Evolutionary conservation across 805 yeast species (phyloP), one percentile per base, ranked within the genome.

Genomic region (Candida krabiensis): DNA sequence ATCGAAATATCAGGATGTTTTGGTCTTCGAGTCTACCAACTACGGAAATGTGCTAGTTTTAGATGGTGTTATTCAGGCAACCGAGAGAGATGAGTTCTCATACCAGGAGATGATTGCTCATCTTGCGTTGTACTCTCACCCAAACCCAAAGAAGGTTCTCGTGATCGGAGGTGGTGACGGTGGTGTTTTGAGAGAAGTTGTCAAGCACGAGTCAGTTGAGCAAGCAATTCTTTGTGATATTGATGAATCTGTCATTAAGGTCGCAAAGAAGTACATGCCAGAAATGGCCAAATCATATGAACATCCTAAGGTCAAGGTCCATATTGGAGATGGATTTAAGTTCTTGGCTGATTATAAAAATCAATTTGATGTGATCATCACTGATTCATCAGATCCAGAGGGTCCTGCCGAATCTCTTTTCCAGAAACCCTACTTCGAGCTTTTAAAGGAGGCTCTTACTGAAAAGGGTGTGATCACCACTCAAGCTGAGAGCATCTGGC

Each of bases 91-190:
- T 58, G 99, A 91, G 70, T 91, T 87, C 66, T 79, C 97, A 19
- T 91, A 90, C 74, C 99, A 93, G 71, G 99, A 91, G 70, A 93
- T 91, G 98, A 91, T 91, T 65, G 72, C 97, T 28, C 97, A 91
- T 67, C 74, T 93, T 58, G 96, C 96, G 5, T 59, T 93, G 66
- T 86, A 83, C 77, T 80, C 93, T 37, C 98, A 93, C 69, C 90
- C 96, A 55, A 81, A 86, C 70, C 98, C 98, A 41, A 87, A 86
- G 74, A 83, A 76, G 55, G 97, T 95, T 17, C 73, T 91, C 40
- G 98, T 91, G 47, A 86, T 91, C 58, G 99, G 99, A 43, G 99
- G 99, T 49, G 99, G 99, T 59, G 99, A 91, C 64, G 99, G 99
- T 55, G 98, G 98, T 67, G 98, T 91, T 36, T 76, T 91, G 57